These are phyloP conservation scores for Micractinium sp. DNA, from an alignment of 139 green algal genomes.

Conservation along the genomic window DNA sequence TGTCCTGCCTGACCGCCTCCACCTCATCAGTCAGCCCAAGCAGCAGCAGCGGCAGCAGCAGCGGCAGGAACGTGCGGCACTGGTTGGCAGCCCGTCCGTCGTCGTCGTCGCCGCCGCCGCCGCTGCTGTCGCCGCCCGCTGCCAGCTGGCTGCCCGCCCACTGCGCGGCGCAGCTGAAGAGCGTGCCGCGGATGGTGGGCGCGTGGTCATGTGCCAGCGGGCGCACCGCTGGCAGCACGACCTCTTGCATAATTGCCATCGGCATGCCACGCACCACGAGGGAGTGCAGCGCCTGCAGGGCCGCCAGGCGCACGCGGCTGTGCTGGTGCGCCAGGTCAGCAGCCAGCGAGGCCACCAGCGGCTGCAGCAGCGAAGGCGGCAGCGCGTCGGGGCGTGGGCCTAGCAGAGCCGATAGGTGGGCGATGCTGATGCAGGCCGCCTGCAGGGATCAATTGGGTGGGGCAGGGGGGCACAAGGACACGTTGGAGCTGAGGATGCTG, in stretches of 20 bases:
- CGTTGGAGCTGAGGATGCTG: neutral
- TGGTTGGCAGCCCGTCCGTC: slow-evolving; percentile 25
- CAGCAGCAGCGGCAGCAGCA: slow-evolving; percentile 73
- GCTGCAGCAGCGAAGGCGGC: slow-evolving; percentile 51
- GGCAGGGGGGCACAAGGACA: neutral
- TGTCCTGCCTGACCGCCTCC: slow-evolving; percentile 2
- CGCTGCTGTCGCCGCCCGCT: no score
- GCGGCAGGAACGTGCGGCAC: slow-evolving; percentile 18
- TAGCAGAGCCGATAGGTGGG: slow-evolving; percentile 33
- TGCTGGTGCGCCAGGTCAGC: slow-evolving; percentile 70
- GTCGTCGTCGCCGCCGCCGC: neutral
- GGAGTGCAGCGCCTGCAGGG: slow-evolving; percentile 59
- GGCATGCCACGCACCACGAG: slow-evolving; percentile 52
- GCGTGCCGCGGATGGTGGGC: slow-evolving; percentile 53
- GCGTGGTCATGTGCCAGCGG: slow-evolving; percentile 59
- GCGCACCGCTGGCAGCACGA: slow-evolving; percentile 11
- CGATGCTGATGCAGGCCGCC: slow-evolving; percentile 42
- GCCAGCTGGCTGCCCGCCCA: slow-evolving; percentile 60
- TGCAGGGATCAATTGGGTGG: neutral
- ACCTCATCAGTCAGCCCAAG: slow-evolving; percentile 69
- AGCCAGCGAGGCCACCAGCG: slow-evolving; percentile 46
- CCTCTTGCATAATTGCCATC: slow-evolving; percentile 6
- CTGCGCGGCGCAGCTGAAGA: slow-evolving; percentile 54
- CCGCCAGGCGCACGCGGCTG: slow-evolving; percentile 60
- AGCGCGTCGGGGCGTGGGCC: neutral